phyloP scores from a whole-genome alignment of 257 asterid species.

The Capsicum baccatum region DNA sequence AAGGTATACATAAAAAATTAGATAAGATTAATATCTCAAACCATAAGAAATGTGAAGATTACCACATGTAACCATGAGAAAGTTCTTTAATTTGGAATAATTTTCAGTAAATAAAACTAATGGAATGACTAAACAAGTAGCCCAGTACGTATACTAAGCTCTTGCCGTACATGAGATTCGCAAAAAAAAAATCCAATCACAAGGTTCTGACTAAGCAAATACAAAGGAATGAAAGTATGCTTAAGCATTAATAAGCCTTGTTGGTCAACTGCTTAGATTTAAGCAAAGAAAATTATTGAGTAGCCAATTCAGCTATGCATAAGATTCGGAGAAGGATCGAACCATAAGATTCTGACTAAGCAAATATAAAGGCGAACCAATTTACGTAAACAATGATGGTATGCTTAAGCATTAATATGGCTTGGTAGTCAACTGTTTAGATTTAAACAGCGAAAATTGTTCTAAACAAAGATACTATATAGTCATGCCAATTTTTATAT shows the following conservation, averaged over 20 bases:
- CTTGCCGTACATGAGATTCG: not conserved
- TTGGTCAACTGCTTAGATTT: not conserved
- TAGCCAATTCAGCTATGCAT: not conserved
- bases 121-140: not conserved
- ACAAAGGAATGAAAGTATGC: constrained; percentile 14
- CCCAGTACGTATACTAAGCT: not conserved
- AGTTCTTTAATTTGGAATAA: not conserved
- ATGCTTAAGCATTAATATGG: not conserved
- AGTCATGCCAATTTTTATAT: not conserved
- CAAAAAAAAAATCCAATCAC: not conserved
- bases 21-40: not conserved
- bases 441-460: not conserved
- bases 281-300: not conserved
- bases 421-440: not conserved
- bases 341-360: not conserved
- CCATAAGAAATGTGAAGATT: not conserved
- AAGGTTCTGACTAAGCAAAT: not conserved
- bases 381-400: not conserved
- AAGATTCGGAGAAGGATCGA: fast-evolving
- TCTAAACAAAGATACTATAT: not conserved
- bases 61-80: not conserved
- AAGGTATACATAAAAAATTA: not conserved
- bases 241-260: not conserved
- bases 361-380: not conserved
- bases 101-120: not conserved